Evolutionary conservation across 2,329 filamentous ascomycete species (phyloP).

Genomic region (Colletotrichum zoysiae): DNA sequence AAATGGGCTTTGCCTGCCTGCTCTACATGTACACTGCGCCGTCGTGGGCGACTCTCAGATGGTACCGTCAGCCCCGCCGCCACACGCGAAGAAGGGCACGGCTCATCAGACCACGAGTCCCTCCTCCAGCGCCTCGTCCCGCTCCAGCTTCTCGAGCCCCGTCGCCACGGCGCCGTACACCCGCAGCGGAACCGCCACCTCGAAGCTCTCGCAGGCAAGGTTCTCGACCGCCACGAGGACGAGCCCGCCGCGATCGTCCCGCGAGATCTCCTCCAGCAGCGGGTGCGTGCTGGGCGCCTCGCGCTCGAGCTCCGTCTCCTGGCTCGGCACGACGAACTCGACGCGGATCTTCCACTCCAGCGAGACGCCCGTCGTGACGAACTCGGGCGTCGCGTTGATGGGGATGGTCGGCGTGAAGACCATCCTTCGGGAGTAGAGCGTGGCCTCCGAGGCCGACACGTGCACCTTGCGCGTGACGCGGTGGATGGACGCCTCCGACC

Average conservation of each 20-base stretch:
- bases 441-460: conserved; percentile 82
- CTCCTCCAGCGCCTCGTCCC: conserved; percentile 66
- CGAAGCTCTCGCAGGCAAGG: conserved; percentile 88
- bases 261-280: conserved; percentile 82
- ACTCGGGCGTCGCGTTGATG: conserved; percentile 85
- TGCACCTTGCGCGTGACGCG: conserved; percentile 88
- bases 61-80: not conserved
- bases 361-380: conserved; percentile 88
- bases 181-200: conserved; percentile 85
- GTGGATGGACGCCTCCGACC: conserved; percentile 87
- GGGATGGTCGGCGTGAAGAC: conserved; percentile 89
- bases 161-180: conserved; percentile 78
- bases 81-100: not conserved
- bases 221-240: conserved; percentile 83
- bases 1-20: conserved; percentile 12
- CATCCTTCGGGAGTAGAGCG: conserved; percentile 82
- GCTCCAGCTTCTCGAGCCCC: conserved; percentile 67
- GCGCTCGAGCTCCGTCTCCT: conserved; percentile 39
- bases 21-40: conserved; percentile 11
- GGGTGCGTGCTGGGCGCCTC: conserved; percentile 53
- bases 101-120: conserved; percentile 54
- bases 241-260: conserved; percentile 80
- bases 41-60: not conserved
- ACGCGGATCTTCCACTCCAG: conserved; percentile 91
- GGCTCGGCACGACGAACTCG: conserved; percentile 85